phyloP scores from a whole-genome alignment of 2,329 filamentous ascomycete species.

The Ophiostoma piceae region DNA sequence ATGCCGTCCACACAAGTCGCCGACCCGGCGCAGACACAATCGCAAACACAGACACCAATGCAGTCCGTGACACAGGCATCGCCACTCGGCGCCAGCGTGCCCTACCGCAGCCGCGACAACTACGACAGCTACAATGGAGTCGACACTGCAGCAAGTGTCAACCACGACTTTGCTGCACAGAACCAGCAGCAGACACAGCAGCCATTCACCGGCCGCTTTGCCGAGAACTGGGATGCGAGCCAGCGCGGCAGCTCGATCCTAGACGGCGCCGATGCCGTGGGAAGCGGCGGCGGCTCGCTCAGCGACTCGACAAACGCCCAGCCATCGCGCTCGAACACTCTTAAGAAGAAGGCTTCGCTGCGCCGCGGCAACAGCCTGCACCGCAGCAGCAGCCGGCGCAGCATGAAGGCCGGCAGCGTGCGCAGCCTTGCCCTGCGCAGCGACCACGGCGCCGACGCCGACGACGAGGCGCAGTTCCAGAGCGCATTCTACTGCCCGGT shows the following conservation, averaged over 20 bases:
- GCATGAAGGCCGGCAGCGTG: slow-evolving; percentile 80
- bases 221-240: slow-evolving; percentile 66
- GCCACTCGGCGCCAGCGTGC: slow-evolving; percentile 30
- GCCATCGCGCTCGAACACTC: slow-evolving; percentile 58
- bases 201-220: slow-evolving; percentile 46
- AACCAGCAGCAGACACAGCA: slow-evolving; percentile 4
- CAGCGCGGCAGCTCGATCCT: slow-evolving; percentile 61
- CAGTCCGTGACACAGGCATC: slow-evolving; percentile 37
- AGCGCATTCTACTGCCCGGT: slow-evolving; percentile 88
- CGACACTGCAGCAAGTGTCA: background rate
- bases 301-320: slow-evolving; percentile 38
- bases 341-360: slow-evolving; percentile 83
- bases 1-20: slow-evolving; percentile 27
- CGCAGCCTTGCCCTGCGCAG: slow-evolving; percentile 71
- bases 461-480: slow-evolving; percentile 54
- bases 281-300: slow-evolving; percentile 30
- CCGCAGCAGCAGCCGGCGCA: slow-evolving; percentile 73
- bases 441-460: slow-evolving; percentile 59
- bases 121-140: slow-evolving; percentile 11
- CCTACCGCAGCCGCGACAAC: slow-evolving; percentile 17
- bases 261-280: slow-evolving; percentile 40
- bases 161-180: slow-evolving; percentile 22
- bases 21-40: slow-evolving; percentile 15
- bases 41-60: slow-evolving; percentile 24
- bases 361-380: slow-evolving; percentile 68